phyloP scores from a whole-genome alignment of 345 rosid genomes.

The Xanthoceras sorbifolium region DNA sequence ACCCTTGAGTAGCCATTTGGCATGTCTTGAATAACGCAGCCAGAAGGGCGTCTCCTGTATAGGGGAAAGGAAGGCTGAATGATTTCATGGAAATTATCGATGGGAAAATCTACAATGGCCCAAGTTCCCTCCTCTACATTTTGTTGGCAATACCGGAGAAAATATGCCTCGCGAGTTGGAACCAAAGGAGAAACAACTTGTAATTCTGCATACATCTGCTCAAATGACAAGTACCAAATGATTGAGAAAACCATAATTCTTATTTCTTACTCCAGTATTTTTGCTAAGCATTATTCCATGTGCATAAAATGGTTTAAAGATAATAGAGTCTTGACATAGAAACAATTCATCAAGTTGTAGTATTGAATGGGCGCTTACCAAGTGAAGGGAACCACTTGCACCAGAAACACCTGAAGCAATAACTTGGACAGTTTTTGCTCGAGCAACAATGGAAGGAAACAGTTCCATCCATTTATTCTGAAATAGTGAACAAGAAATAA shows the following conservation, averaged over 20 bases:
- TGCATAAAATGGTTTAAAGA: neutral
- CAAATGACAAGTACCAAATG: conserved; percentile 9
- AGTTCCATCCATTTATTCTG: conserved; percentile 90
- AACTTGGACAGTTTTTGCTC: conserved; percentile 79
- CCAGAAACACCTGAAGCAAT: conserved; percentile 62
- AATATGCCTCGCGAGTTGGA: conserved; percentile 78
- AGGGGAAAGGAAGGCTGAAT: conserved; percentile 51
- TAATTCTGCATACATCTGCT: conserved; percentile 85
- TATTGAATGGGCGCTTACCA: conserved; percentile 42
- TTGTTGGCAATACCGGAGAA: conserved; percentile 83
- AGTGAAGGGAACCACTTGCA: conserved; percentile 77
- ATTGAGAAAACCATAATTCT: neutral
- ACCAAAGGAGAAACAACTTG: conserved; percentile 84
- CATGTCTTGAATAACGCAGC: conserved; percentile 93
- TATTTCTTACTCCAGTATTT: neutral
- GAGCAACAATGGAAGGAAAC: conserved; percentile 86
- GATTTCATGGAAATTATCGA: conserved; percentile 59
- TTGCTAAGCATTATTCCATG: neutral
- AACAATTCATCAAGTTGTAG: neutral
- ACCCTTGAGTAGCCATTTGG: conserved; percentile 96
- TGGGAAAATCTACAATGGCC: conserved; percentile 84
- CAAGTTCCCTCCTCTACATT: conserved; percentile 63
- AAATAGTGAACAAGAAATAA: neutral
- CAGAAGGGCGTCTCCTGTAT: conserved; percentile 75
- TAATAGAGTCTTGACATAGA: neutral